A percentile compares a stretch with the other conserved stretches of the same genome.
phyloP scores from a whole-genome alignment of 257 asterid genomes.

The Verbena officinalis region DNA sequence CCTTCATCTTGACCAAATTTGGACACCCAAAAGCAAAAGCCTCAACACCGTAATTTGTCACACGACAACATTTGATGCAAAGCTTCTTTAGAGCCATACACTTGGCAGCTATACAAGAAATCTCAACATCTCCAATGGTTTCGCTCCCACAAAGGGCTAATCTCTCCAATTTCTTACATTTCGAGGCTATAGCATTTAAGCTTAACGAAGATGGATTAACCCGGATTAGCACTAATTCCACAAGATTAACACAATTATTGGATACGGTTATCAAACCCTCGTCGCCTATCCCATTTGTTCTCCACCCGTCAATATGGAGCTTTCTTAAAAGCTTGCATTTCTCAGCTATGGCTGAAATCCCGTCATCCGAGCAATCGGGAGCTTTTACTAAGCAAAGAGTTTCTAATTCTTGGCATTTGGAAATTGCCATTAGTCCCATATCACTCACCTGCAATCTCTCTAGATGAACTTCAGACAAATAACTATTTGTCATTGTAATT shows the following conservation, averaged over 20 bases:
- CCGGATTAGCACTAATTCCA: slow-evolving; percentile 32
- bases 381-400: slow-evolving; percentile 29
- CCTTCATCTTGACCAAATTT: slow-evolving; percentile 32
- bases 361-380: slow-evolving; percentile 29
- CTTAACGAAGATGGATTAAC: slow-evolving; percentile 24
- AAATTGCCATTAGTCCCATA: slow-evolving; percentile 50
- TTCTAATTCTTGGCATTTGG: slow-evolving; percentile 40
- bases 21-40: slow-evolving; percentile 36
- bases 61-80: slow-evolving; percentile 33
- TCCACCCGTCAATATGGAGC: slow-evolving; percentile 23
- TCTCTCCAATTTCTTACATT: slow-evolving; percentile 28
- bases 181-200: slow-evolving; percentile 20
- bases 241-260: slow-evolving; percentile 23
- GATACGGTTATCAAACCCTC: slow-evolving; percentile 30
- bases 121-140: slow-evolving; percentile 36
- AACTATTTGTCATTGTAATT: slow-evolving; percentile 35
- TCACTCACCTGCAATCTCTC: slow-evolving; percentile 68
- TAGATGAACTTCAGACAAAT: slow-evolving; percentile 56
- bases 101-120: neutral
- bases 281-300: slow-evolving; percentile 34
- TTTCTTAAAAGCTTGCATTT: slow-evolving; percentile 14
- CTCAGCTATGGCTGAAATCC: slow-evolving; percentile 31
- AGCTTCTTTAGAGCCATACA: slow-evolving; percentile 32
- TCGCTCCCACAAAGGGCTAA: slow-evolving; percentile 36
- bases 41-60: slow-evolving; percentile 28